A percentile compares a stretch with the other conserved stretches of the same genome.
Conservation (phyloP, 805 yeast genomes). For the Yarrowia hollandica region DNA sequence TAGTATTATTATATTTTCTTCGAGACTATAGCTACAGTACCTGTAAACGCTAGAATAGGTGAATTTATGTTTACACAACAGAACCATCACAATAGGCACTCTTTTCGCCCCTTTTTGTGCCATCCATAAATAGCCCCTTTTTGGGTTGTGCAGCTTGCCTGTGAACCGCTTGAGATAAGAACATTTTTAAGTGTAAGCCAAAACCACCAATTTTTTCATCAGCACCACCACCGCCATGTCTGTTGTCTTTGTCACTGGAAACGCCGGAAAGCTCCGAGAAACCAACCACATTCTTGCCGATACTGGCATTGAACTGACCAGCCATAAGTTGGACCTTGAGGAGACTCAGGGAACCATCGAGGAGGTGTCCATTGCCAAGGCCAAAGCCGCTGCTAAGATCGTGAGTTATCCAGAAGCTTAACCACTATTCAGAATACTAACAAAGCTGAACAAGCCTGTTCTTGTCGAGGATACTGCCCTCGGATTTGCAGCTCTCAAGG, state of each 20-base stretch:
- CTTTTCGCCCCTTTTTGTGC: too few species aligned
- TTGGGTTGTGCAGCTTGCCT: slow-evolving; percentile 2
- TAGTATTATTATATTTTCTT: not conserved
- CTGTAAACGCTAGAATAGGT: too few species aligned
- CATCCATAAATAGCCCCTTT: too few species aligned
- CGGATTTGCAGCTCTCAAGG: slow-evolving; percentile 75
- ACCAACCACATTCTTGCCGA: slow-evolving; percentile 66
- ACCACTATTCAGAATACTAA: not conserved
- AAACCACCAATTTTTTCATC: not conserved
- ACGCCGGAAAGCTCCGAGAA: slow-evolving; percentile 82
- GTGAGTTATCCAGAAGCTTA: slow-evolving; percentile 36
- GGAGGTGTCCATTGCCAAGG: slow-evolving; percentile 79
- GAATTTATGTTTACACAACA: too few species aligned
- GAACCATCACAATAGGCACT: too few species aligned
- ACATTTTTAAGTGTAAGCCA: slow-evolving; percentile 1
- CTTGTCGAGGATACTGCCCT: slow-evolving; percentile 94
- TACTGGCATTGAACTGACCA: slow-evolving; percentile 48
- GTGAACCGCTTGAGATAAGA: not conserved
- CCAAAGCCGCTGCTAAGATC: slow-evolving; percentile 65
- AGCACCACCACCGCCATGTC: slow-evolving; percentile 6
- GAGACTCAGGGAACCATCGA: slow-evolving; percentile 89
- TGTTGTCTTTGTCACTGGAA: slow-evolving; percentile 60
- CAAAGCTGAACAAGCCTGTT: slow-evolving; percentile 67
- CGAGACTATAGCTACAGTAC: too few species aligned
- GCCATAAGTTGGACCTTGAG: slow-evolving; percentile 72